Base-by-base conservation (phyloP, 768 basidiomycete genomes). In the Bullera alba region DNA sequence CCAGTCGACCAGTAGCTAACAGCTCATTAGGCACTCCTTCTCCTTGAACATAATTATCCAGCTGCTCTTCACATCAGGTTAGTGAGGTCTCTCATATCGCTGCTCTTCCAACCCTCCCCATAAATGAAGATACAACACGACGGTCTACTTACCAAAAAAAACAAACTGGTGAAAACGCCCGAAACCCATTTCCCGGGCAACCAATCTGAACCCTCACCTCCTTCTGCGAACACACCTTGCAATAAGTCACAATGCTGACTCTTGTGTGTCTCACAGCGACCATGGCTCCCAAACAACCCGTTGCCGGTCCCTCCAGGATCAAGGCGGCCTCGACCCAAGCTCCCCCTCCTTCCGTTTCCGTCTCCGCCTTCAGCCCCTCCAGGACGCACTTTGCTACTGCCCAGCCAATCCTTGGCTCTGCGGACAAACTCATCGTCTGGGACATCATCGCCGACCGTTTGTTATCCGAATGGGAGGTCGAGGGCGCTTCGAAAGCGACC, bases 51-150 rank as follows among this genome's bases (percentile, higher is more conserved):
- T 6, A 2, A 37, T 19, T 27, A n/a, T 16, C 32, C 4, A 21
- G 17, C 6, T 37, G 16, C 12, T 14, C 14, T 32, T 8, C 16
- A 19, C 29, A 35, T 15, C n/a, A 28, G 3, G 50, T 48, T 19
- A 51, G 50, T 34, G 19, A 21, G 17, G 25, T 43, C 22, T 26
- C 17, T 46, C 35, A n/a, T 32, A 10, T 46, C 53, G 10, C 36
- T 51, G n/a, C 15, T 28, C 5, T 25, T 26, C 44, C n/a, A 23
- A 17, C 32, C 29, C 29, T 28, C 29, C 17, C 39, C 25, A 61
- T 65, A 69, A 56, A 53, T 65, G 67, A 69, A 65, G 67, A 69
- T 69, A 53, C 48, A 57, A 66, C 67, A 69, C 67, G 67, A 69
- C 67, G 67, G 67, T 69, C 67, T 69, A 53, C 67, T 65, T 58